phyloP scores from a whole-genome alignment of 176 grass and related monocot genomes.

The Hyparrhenia diplandra region DNA sequence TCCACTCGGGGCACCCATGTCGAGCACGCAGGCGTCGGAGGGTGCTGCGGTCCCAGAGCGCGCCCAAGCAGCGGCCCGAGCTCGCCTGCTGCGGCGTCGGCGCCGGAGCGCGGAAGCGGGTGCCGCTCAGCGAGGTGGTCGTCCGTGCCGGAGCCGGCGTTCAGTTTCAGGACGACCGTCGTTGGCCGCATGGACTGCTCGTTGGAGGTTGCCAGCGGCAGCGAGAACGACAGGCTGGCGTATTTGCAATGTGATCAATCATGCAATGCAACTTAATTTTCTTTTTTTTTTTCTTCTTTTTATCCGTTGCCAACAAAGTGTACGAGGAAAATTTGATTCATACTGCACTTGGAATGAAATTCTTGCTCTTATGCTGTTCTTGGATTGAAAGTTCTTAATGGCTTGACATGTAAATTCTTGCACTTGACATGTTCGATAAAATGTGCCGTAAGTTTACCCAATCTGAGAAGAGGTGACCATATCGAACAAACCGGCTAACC shows the following conservation, averaged over 20 bases:
- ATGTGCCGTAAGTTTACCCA: no score
- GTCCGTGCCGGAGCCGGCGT: conserved; percentile 55
- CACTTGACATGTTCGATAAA: no score
- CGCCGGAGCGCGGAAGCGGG: conserved; percentile 37
- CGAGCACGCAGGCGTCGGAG: conserved; percentile 88
- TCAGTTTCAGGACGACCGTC: conserved; percentile 76
- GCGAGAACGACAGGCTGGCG: conserved; percentile 45
- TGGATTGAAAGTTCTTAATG: neutral
- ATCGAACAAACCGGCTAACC: no score
- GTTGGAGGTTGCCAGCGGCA: conserved; percentile 4
- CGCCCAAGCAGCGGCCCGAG: conserved; percentile 77
- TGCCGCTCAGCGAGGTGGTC: conserved; percentile 82
- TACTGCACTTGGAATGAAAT: conserved; percentile 47
- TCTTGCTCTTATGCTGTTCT: conserved; percentile 3
- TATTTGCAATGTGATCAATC: conserved; percentile 17
- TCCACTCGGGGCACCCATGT: no score
- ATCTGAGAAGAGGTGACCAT: no score
- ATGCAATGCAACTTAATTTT: neutral
- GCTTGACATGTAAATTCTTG: no score
- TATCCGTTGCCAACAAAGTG: conserved; percentile 27
- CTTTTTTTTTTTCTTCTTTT: neutral
- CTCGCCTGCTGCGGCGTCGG: neutral
- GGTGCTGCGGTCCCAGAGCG: conserved; percentile 86
- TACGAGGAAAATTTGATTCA: conserved; percentile 24
- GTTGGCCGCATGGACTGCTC: conserved; percentile 64